Conservation (phyloP, 2,329 filamentous ascomycete species). For the Aureobasidium sp. region DNA sequence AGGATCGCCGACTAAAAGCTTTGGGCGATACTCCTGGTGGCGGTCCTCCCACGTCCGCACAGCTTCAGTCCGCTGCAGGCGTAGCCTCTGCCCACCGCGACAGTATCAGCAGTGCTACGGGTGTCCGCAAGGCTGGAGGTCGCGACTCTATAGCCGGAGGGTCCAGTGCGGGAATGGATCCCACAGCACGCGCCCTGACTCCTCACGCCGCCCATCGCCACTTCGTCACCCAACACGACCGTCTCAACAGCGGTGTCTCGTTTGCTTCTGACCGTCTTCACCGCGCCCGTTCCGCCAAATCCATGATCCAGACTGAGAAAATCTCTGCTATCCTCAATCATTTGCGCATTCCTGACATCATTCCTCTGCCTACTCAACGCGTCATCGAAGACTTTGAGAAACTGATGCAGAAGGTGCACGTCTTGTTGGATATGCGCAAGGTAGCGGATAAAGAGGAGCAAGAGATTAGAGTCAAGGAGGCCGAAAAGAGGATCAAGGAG, state of each 20-base stretch:
- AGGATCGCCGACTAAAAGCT: slow-evolving; percentile 51
- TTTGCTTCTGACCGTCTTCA: slow-evolving; percentile 81
- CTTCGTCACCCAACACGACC: slow-evolving; percentile 67
- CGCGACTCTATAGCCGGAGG: slow-evolving; percentile 36
- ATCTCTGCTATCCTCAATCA: slow-evolving; percentile 66
- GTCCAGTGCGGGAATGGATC: slow-evolving; percentile 21
- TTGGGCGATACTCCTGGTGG: slow-evolving; percentile 16
- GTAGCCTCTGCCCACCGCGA: slow-evolving; percentile 31
- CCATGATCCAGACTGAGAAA: slow-evolving; percentile 64
- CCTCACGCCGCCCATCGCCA: slow-evolving; percentile 69
- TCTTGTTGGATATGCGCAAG: slow-evolving; percentile 65
- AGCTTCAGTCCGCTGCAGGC: slow-evolving; percentile 15
- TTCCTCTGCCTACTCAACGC: slow-evolving; percentile 65
- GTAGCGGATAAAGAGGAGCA: slow-evolving; percentile 66
- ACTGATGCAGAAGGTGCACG: slow-evolving; percentile 59
- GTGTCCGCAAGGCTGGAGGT: slow-evolving; percentile 25
- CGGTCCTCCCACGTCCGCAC: slow-evolving; percentile 20
- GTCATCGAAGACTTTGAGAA: slow-evolving; percentile 65
- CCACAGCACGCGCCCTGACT: slow-evolving; percentile 53
- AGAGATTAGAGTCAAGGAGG: slow-evolving; percentile 52
- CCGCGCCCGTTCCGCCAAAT: slow-evolving; percentile 71
- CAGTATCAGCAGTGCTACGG: slow-evolving; percentile 30
- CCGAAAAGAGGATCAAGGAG: slow-evolving; percentile 24
- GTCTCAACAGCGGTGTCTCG: slow-evolving; percentile 74
- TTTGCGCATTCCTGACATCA: slow-evolving; percentile 59